phyloP scores from a whole-genome alignment of 148 eudicot species.

The Polygonum aviculare region DNA sequence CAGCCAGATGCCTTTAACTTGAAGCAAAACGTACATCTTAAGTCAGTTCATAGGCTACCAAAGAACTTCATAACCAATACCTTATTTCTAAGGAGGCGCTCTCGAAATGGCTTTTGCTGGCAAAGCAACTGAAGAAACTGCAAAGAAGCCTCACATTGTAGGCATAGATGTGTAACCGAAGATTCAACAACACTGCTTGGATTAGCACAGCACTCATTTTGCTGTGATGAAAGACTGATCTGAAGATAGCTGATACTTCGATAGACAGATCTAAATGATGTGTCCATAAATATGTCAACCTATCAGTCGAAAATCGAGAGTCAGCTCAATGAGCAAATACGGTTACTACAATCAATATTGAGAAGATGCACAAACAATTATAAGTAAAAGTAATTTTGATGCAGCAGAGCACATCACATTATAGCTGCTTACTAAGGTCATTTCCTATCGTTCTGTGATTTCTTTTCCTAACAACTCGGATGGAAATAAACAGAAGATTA shows the following conservation, averaged over 20 bases:
- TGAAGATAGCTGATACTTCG: constrained; percentile 54
- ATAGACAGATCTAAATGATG: constrained; percentile 73
- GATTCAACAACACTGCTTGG: constrained; percentile 35
- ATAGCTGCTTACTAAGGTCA: background rate
- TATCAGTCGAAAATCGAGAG: constrained; percentile 24
- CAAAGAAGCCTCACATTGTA: constrained; percentile 88
- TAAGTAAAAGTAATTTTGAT: background rate
- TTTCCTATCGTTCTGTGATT: background rate
- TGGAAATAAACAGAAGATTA: background rate
- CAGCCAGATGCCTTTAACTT: background rate
- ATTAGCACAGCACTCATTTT: constrained; percentile 18
- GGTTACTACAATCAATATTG: background rate
- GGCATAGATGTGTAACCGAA: constrained; percentile 47
- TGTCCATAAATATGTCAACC: constrained; percentile 77
- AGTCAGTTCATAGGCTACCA: background rate
- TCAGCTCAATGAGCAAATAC: background rate
- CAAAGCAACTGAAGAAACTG: constrained; percentile 80
- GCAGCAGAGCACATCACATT: background rate
- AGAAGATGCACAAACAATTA: background rate
- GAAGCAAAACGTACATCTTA: background rate
- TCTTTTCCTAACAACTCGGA: background rate
- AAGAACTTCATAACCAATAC: constrained; percentile 23
- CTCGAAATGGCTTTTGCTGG: constrained; percentile 77
- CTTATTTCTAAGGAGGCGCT: constrained; percentile 74
- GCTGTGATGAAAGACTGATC: constrained; percentile 41